Evolutionary conservation across 441 rosid genomes (phyloP).

Genomic region (Erodium moschatum): DNA sequence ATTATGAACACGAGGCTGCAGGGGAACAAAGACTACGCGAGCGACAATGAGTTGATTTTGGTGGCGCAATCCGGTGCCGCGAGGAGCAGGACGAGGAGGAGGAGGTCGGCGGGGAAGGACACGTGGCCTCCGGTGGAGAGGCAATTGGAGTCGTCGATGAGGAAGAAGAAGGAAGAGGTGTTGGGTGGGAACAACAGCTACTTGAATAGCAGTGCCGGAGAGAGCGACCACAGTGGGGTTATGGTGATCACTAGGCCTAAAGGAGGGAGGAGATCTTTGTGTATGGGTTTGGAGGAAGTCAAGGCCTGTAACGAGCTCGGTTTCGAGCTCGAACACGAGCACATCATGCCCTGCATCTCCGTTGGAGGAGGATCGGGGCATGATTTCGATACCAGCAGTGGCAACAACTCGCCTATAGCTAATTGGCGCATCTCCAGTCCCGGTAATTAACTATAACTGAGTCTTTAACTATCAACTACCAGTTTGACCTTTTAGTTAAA

Average conservation of each 20-base stretch:
- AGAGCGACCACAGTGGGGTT: conserved; percentile 37
- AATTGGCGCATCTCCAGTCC: conserved; percentile 90
- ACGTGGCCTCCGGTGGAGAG: neutral
- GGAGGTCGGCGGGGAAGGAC: conserved; percentile 7
- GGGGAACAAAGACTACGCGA: conserved; percentile 46
- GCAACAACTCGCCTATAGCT: conserved; percentile 71
- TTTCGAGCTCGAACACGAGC: conserved; percentile 61
- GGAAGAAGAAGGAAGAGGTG: too few relatives aligned
- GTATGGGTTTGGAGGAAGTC: conserved; percentile 66
- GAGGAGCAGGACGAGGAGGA: conserved; percentile 14
- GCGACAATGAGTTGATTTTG: conserved; percentile 42
- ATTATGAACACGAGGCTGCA: neutral
- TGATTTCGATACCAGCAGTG: conserved; percentile 54
- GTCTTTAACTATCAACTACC: too few relatives aligned
- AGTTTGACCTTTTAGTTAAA: neutral
- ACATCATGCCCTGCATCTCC: conserved; percentile 8
- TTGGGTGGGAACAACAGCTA: too few relatives aligned
- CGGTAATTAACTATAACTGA: conserved; percentile 33
- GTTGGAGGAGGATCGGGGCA: neutral
- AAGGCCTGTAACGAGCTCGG: conserved; percentile 82
- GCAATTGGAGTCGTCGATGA: too few relatives aligned
- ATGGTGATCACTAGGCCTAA: conserved; percentile 63
- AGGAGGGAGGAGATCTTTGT: conserved; percentile 56
- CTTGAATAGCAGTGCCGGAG: conserved; percentile 19
- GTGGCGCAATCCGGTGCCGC: conserved; percentile 4